A percentile compares a stretch with the other conserved stretches of the same genome.
Evolutionary conservation across 2,329 filamentous ascomycete genomes (phyloP).

Genomic region (Pseudogymnoascus verrucosus): DNA sequence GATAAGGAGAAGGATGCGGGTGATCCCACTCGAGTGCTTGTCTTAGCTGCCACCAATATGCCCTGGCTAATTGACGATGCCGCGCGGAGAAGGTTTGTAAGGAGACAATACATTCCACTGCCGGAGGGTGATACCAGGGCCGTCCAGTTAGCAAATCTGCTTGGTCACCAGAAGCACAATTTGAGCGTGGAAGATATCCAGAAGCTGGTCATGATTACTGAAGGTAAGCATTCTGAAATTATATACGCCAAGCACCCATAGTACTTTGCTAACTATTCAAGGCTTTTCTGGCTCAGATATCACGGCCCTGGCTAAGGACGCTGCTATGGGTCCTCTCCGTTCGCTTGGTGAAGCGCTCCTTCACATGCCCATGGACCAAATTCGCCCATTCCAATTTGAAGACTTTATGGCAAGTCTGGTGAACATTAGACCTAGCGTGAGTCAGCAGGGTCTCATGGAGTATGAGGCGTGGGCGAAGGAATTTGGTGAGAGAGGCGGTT

Average conservation of each 20-base stretch:
- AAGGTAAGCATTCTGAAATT: conserved; percentile 50
- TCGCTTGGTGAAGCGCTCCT: conserved; percentile 84
- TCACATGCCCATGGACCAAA: conserved; percentile 89
- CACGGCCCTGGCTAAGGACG: conserved; percentile 92
- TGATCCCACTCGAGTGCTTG: conserved; percentile 81
- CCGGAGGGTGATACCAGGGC: conserved; percentile 77
- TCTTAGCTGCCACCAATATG: conserved; percentile 89
- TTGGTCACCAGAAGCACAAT: conserved; percentile 82
- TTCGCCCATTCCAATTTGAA: conserved; percentile 70
- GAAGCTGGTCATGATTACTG: conserved; percentile 68
- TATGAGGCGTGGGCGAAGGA: conserved; percentile 93
- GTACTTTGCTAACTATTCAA: conserved; percentile 31
- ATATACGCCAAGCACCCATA: background rate
- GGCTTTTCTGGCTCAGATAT: conserved; percentile 98
- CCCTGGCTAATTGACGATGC: conserved; percentile 98
- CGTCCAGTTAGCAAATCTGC: conserved; percentile 67
- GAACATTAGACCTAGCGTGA: conserved; percentile 85
- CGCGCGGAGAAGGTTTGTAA: conserved; percentile 79
- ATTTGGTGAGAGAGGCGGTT: conserved; percentile 87
- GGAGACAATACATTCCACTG: conserved; percentile 90
- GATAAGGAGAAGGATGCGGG: conserved; percentile 62
- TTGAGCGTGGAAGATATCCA: conserved; percentile 65
- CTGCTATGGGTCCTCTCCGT: conserved; percentile 90
- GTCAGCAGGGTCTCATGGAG: conserved; percentile 71
- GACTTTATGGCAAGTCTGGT: conserved; percentile 80